Evolutionary conservation across 2,329 filamentous ascomycete genomes (phyloP).

Genomic region (Escovopsis sp.): DNA sequence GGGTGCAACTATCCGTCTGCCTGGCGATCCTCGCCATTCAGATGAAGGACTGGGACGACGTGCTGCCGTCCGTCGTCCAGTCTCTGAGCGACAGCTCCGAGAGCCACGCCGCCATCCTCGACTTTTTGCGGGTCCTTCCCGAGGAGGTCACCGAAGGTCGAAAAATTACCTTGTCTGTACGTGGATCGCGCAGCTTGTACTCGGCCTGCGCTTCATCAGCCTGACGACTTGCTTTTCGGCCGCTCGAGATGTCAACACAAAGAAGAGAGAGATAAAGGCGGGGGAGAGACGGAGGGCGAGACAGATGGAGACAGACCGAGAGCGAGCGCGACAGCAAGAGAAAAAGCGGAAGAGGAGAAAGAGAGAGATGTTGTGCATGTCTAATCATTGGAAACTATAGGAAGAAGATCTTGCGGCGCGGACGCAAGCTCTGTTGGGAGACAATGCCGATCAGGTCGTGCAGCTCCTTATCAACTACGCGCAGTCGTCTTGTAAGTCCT

Average conservation of each 20-base stretch:
- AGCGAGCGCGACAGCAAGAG: too few relatives aligned
- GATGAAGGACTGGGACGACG: slow-evolving; percentile 91
- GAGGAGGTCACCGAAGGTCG: slow-evolving; percentile 98
- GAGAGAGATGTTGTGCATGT: slow-evolving; percentile 10
- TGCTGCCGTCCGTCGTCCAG: slow-evolving; percentile 65
- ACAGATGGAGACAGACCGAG: too few relatives aligned
- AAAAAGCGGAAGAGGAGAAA: too few relatives aligned
- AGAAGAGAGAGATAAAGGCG: neutral
- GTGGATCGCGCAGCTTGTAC: slow-evolving; percentile 45
- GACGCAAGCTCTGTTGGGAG: slow-evolving; percentile 76
- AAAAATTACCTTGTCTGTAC: slow-evolving; percentile 97
- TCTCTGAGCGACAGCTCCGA: slow-evolving; percentile 61
- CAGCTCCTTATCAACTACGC: slow-evolving; percentile 78
- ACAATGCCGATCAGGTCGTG: slow-evolving; percentile 81
- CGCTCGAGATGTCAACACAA: slow-evolving; percentile 13
- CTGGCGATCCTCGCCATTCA: slow-evolving; percentile 90
- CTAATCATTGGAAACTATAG: slow-evolving; percentile 42
- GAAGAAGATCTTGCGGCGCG: slow-evolving; percentile 85
- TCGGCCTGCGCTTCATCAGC: slow-evolving; percentile 21
- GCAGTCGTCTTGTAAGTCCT: slow-evolving; percentile 71
- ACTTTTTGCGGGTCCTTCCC: slow-evolving; percentile 90
- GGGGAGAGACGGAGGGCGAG: too few relatives aligned
- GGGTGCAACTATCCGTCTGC: slow-evolving; percentile 89
- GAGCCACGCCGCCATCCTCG: slow-evolving; percentile 75
- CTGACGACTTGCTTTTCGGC: slow-evolving; percentile 18